phyloP scores from a whole-genome alignment of 306 rosid species.

The Sindora glabra region DNA sequence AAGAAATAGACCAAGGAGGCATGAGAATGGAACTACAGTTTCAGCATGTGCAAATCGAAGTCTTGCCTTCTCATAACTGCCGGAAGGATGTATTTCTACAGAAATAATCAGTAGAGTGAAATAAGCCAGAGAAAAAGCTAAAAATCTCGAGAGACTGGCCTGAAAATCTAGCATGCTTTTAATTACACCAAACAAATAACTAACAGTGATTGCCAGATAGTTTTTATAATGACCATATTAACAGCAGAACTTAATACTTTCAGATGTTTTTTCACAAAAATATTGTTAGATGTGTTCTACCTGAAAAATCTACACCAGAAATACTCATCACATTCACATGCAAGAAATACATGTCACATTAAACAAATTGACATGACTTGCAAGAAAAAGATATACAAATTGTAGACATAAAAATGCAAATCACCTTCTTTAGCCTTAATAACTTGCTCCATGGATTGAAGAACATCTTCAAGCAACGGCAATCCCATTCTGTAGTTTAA shows the following conservation, averaged over 20 bases:
- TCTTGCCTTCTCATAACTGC: conserved; percentile 82
- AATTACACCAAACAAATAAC: background rate
- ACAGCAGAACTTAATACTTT: background rate
- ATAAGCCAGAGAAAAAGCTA: background rate
- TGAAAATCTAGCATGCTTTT: too few relatives aligned
- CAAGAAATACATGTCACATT: conserved; percentile 1
- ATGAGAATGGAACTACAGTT: conserved; percentile 89
- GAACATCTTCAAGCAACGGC: conserved; percentile 72
- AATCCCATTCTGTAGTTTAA: conserved; percentile 79
- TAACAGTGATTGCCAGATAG: background rate
- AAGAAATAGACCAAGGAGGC: conserved; percentile 86
- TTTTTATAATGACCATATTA: background rate
- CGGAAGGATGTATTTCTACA: conserved; percentile 55
- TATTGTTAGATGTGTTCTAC: background rate
- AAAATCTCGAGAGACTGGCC: too few relatives aligned
- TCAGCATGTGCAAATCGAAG: conserved; percentile 96
- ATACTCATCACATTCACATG: too few relatives aligned
- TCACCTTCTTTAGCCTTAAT: conserved; percentile 67
- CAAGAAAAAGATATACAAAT: background rate
- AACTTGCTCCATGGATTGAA: conserved; percentile 72
- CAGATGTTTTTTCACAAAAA: background rate
- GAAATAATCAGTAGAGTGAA: conserved; percentile 2
- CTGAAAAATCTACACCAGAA: background rate
- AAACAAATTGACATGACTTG: background rate
- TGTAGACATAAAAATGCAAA: background rate